Percentiles rank a stretch among this genome's conserved stretches.
Conservation (phyloP, 257 asterid species). For the Solanum pennellii region DNA sequence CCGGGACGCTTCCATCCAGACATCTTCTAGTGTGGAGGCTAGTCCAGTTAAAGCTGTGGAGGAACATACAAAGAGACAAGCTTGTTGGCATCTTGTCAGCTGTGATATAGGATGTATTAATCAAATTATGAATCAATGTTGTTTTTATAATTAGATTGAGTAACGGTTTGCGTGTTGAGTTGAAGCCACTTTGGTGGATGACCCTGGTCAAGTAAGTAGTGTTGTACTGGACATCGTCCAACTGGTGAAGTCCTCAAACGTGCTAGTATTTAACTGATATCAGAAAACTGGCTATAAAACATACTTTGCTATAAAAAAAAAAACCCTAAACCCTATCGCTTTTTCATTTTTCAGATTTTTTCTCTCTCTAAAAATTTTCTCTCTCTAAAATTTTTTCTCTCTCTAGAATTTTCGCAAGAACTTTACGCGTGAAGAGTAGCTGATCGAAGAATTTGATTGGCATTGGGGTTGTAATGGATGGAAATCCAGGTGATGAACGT, state of each 20-base stretch:
- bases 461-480: no score
- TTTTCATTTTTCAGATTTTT: no score
- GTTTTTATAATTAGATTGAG: neutral
- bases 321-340: no score
- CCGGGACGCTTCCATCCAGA: constrained; percentile 68
- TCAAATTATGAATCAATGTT: neutral
- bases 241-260: neutral
- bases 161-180: neutral
- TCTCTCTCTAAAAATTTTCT: no score
- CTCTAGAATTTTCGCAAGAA: no score
- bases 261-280: neutral
- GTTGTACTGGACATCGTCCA: neutral
- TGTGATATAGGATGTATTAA: neutral
- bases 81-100: neutral
- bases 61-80: neutral
- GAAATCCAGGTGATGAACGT: no score
- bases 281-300: neutral
- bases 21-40: constrained; percentile 21
- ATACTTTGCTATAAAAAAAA: neutral
- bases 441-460: no score
- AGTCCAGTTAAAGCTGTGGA: neutral
- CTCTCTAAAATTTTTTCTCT: no score
- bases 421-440: no score
- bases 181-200: neutral
- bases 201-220: neutral